Evolutionary conservation across 2,329 filamentous ascomycete species (phyloP).

Genomic region (Lasiodiplodia hormozganensis): DNA sequence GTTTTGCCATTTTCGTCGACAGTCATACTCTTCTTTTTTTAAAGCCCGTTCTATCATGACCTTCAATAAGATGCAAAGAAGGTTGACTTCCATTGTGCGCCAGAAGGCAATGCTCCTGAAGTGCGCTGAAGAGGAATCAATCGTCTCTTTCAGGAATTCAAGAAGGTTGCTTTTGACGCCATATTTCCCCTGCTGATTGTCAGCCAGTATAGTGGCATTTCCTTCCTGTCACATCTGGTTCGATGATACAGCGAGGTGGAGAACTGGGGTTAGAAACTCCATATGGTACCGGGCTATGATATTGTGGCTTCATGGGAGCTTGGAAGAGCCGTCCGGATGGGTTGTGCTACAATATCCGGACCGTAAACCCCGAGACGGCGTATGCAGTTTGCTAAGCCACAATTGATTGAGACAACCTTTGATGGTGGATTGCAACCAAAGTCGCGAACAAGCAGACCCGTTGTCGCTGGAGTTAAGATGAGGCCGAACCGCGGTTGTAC

Average conservation of each 20-base stretch:
- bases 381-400: neutral
- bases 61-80: too few species aligned
- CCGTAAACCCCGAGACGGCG: too few species aligned
- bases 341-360: too few species aligned
- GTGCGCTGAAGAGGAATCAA: neutral
- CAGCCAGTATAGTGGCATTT: too few species aligned
- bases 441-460: too few species aligned
- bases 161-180: neutral
- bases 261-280: too few species aligned
- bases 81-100: too few species aligned
- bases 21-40: too few species aligned
- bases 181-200: too few species aligned
- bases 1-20: too few species aligned
- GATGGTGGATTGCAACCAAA: neutral
- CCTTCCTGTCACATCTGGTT: too few species aligned
- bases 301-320: neutral
- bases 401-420: neutral
- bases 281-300: neutral
- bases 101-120: neutral
- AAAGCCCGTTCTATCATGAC: too few species aligned
- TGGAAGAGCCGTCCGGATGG: neutral
- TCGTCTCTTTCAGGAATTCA: neutral
- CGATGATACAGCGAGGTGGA: neutral
- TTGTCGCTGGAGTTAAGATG: neutral
- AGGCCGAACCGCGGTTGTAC: slow-evolving; percentile 1